Base-by-base conservation (phyloP, 768 basidiomycete species). In the Thelephora aurantiotincta region DNA sequence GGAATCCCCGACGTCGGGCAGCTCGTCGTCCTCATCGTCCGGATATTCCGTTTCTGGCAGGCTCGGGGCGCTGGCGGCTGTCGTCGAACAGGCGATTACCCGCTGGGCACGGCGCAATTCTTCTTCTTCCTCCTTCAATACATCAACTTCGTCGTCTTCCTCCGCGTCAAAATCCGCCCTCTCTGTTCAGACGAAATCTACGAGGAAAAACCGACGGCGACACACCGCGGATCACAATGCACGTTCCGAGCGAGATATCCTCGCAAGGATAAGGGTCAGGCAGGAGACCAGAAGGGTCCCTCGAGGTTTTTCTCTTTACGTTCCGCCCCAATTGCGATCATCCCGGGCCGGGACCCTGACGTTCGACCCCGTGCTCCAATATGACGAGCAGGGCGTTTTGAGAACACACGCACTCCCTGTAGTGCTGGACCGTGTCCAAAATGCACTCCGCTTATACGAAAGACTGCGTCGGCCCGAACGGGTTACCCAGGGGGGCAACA, bases 51-150 rank as follows among this genome's bases (percentile, higher is more conserved):
- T 59, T 33, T 61, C 63, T 12, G 60, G 62, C 14, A 61, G 60
- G 11, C 52, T 65, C 11, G 65, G 63, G 6, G 61, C 63, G 2
- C 59, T 66, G 14, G 61, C 80, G 16, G 70, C 78, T 1, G 72
- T 80, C 34, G 70, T 85, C 9, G 84, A 87, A 53, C 68, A 72
- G 44, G 82, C 82, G 6, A 82, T 85, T 50, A 65, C 78, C 34
- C 73, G 77, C 50, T 87, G 83, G 83, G 81, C 82, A 18, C 68
- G 76, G 51, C 68, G 70, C 36, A 70, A 68, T 56, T 63, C 65
- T 1, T 65, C 69, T 0, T 58, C 65, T 1, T 66, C 74, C 0
- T 71, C 71, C 2, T 30, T 56, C n/a, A 68, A 72, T 1, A 67
- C 68, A 1, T 69, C 72, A 0, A 70, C 72, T 3, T 63, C 67